A percentile compares a stretch with the other conserved stretches of the same genome.
phyloP scores from a whole-genome alignment of 2,329 filamentous ascomycete genomes.

The Paracoccidioides lutzii region DNA sequence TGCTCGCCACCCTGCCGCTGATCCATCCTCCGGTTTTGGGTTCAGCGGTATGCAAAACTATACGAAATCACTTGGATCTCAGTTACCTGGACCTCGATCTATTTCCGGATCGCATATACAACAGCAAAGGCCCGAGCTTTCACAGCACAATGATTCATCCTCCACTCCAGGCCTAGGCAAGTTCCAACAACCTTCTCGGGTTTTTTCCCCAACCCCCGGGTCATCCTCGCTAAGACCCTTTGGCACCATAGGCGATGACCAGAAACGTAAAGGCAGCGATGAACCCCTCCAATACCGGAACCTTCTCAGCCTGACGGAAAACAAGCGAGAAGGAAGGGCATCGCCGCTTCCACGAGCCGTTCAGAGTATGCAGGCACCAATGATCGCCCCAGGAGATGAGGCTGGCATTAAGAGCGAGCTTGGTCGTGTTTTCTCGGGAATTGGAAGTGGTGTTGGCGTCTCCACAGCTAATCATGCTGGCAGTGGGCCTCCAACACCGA shows the following conservation, averaged over 20 bases:
- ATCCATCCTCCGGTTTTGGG: slow-evolving; percentile 22
- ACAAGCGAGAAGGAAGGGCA: slow-evolving; percentile 67
- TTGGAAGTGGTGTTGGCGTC: slow-evolving; percentile 56
- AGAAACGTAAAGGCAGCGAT: slow-evolving; percentile 38
- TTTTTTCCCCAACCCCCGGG: slow-evolving; percentile 24
- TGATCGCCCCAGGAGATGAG: slow-evolving; percentile 68
- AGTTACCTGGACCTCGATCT: slow-evolving; percentile 23
- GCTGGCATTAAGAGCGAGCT: slow-evolving; percentile 91
- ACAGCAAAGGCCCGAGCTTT: slow-evolving; percentile 23
- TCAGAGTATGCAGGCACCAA: slow-evolving; percentile 85
- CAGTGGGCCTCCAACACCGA: slow-evolving; percentile 43
- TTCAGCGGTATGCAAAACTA: slow-evolving; percentile 31
- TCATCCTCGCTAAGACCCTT: slow-evolving; percentile 13
- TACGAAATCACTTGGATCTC: slow-evolving; percentile 30
- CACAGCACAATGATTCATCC: slow-evolving; percentile 22
- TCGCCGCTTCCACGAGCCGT: slow-evolving; percentile 89
- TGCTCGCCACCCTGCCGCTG: slow-evolving; percentile 23
- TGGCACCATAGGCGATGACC: slow-evolving; percentile 20
- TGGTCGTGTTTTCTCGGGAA: slow-evolving; percentile 89
- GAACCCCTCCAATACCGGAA: slow-evolving; percentile 50
- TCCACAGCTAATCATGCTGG: slow-evolving; percentile 36
- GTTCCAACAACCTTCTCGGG: slow-evolving; percentile 21
- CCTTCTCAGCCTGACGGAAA: slow-evolving; percentile 62
- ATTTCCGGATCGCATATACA: slow-evolving; percentile 19
- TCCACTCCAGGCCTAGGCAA: slow-evolving; percentile 14